Evolutionary conservation across 2,329 filamentous ascomycete genomes (phyloP), one percentile per base, ranked within the genome.

Genomic region (Thielaviopsis populi): DNA sequence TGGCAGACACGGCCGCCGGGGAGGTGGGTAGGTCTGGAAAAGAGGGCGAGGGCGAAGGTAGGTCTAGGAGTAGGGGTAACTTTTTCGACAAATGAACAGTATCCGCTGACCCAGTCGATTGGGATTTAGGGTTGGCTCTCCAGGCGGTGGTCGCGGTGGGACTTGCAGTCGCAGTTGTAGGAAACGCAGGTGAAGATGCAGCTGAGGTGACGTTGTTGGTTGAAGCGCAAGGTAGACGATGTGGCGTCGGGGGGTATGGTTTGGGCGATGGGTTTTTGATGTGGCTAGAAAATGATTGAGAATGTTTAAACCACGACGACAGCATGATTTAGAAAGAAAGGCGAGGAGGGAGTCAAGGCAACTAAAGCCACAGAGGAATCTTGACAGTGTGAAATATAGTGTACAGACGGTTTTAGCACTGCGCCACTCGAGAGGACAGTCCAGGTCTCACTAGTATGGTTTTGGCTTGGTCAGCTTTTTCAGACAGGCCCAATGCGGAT

Each of bases 121-220:
- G 64, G 50, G 15, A 63, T 54, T 60, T 63, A 62, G 61, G 62
- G 64, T 63, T 65, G 37, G 63, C 30, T 33, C 40, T 61, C 37
- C 54, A 30, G 22, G 15, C 43, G 46, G 60, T 33, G 48, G 42
- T 43, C 46, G 41, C 19, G 53, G 62, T 62, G 64, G 64, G 64
- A 62, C 54, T 58, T 41, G 63, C 46, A 17, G 61, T 63, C 54
- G 61, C 43, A 40, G 61, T 48, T 40, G 41, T 58, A 19, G 59
- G 37, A 33, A 53, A 53, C 13, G 40, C 33, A 46, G 40, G 41
- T 50, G 22, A 64, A 27, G 56, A 19, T 19, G 33, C 19, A 53
- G 62, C 27, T 13, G 40, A 43, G 11, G 41, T 27, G 56, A 60
- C 17, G 17, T 48, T 60, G 54, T 37, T 27, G 13, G 58, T 22